Conservation (phyloP, 2,329 filamentous ascomycete genomes). For the Penicillium sp. region DNA sequence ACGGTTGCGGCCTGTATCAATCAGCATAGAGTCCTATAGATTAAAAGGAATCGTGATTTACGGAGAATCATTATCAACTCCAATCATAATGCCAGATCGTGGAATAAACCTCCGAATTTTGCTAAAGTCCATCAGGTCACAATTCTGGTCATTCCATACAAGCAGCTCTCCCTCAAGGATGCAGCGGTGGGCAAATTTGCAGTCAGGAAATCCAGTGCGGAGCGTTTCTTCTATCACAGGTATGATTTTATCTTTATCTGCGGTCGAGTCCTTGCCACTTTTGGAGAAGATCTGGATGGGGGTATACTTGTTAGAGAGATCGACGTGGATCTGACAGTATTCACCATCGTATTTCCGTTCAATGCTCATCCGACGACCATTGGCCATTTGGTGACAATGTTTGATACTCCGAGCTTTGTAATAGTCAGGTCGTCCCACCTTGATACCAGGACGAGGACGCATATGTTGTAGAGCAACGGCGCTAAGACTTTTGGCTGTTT, state of each 20-base stretch:
- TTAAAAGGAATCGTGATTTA: conserved; percentile 35
- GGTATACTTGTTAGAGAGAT: conserved; percentile 53
- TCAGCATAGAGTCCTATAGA: conserved; percentile 12
- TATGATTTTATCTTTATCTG: conserved; percentile 63
- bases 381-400: conserved; percentile 66
- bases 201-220: conserved; percentile 56
- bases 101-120: conserved; percentile 77
- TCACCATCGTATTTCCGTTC: conserved; percentile 86
- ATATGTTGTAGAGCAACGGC: conserved; percentile 42
- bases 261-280: conserved; percentile 83
- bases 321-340: conserved; percentile 84
- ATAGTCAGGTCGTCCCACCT: conserved; percentile 64
- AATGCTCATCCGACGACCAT: conserved; percentile 62
- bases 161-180: conserved; percentile 83
- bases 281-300: conserved; percentile 85
- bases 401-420: conserved; percentile 68
- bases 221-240: conserved; percentile 63
- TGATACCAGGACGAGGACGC: conserved; percentile 57
- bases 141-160: conserved; percentile 67
- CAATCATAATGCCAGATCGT: conserved; percentile 67
- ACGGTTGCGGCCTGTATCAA: conserved; percentile 41
- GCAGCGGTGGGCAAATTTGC: conserved; percentile 61
- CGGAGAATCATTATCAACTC: conserved; percentile 66
- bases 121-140: conserved; percentile 70
- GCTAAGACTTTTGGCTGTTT: conserved; percentile 28